Evolutionary conservation across 495 filamentous ascomycete genomes (phyloP).

Genomic region (Talaromyces borbonicus): DNA sequence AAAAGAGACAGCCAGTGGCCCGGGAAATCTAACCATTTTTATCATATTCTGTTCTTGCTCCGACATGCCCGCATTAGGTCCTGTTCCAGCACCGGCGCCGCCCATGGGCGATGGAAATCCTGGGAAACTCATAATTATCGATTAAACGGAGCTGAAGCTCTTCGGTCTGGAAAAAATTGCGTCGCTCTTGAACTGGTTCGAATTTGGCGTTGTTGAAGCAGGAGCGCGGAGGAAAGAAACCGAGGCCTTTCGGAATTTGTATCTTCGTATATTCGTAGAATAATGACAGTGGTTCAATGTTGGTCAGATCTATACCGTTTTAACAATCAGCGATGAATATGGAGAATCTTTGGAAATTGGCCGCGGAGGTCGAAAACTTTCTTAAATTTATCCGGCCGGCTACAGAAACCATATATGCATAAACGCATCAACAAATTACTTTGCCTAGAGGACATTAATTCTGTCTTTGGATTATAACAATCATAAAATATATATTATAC

Average conservation of each 20-base stretch:
- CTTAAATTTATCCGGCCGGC: conserved; percentile 16
- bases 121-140: conserved; percentile 36
- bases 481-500: neutral
- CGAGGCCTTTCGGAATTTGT: no score
- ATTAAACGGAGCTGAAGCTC: neutral
- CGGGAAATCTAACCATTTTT: no score
- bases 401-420: conserved; percentile 9
- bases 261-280: no score
- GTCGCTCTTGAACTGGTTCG: no score
- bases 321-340: no score
- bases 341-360: no score
- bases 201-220: no score
- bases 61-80: conserved; percentile 30
- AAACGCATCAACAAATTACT: neutral
- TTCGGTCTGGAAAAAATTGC: no score
- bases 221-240: no score
- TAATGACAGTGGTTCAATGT: no score
- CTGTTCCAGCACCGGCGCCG: conserved; percentile 14
- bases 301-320: no score
- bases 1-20: no score
- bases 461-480: neutral
- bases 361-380: conserved; percentile 3
- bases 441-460: neutral
- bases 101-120: conserved; percentile 26
- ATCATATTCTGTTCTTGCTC: conserved; percentile 45